A percentile compares a stretch with the other conserved stretches of the same genome.
phyloP scores from a whole-genome alignment of 139 green algal genomes.

The Choricystis sp. region DNA sequence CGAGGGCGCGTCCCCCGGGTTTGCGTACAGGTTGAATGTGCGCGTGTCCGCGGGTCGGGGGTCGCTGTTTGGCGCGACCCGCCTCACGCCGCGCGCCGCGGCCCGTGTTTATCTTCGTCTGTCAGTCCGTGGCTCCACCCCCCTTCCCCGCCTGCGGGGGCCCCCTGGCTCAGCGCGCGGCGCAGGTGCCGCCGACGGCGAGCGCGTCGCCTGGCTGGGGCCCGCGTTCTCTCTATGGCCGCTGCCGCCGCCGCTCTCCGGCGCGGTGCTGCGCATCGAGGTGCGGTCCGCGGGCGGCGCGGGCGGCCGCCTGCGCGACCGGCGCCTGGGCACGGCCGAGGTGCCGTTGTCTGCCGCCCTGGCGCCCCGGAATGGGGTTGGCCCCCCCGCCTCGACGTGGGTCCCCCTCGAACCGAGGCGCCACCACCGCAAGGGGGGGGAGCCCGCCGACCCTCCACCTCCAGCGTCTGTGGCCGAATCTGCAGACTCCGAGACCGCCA shows the following conservation, averaged over 20 bases:
- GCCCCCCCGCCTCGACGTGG: neutral
- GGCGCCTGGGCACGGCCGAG: neutral
- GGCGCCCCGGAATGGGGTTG: neutral
- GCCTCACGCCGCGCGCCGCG: neutral
- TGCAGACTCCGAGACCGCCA: too few relatives aligned
- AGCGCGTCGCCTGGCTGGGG: neutral
- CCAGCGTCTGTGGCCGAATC: too few relatives aligned
- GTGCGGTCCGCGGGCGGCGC: neutral
- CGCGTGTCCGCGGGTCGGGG: neutral
- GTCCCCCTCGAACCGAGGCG: neutral
- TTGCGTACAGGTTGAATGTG: slow-evolving; percentile 3
- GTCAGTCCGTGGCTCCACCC: neutral
- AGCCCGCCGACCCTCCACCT: too few relatives aligned
- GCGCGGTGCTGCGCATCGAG: neutral
- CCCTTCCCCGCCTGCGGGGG: neutral
- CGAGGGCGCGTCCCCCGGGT: neutral
- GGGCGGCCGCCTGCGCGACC: neutral
- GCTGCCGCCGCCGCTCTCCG: neutral
- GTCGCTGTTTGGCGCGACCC: neutral
- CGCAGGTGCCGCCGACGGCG: neutral
- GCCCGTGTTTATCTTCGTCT: neutral
- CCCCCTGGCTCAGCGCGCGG: too few relatives aligned
- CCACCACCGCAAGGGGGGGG: too few relatives aligned
- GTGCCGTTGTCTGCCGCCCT: neutral
- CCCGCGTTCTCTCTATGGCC: neutral